Percentiles rank a stretch among this genome's conserved stretches.
These are phyloP conservation scores for Mucor lusitanicus DNA, from an alignment of 371 early-diverging fungal species.

Conservation along the genomic window DNA sequence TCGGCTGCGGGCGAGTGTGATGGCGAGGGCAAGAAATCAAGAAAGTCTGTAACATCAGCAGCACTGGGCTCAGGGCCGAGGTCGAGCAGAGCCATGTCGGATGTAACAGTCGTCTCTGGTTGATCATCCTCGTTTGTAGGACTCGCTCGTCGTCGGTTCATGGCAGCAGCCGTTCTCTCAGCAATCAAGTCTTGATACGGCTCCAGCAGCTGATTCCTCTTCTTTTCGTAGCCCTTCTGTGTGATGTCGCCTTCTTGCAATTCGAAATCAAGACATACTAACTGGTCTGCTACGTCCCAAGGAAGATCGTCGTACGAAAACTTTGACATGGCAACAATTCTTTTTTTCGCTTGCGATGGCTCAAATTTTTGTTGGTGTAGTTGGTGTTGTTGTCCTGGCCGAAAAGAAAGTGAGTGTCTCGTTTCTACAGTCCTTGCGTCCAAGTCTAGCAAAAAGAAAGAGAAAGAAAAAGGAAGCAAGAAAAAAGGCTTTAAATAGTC, in stretches of 20 bases:
- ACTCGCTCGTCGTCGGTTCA: neutral
- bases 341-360: neutral
- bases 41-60: conserved; percentile 49
- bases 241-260: conserved; percentile 70
- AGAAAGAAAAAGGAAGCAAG: neutral
- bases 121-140: neutral
- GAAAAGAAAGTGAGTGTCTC: neutral
- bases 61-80: conserved; percentile 51
- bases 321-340: conserved; percentile 18
- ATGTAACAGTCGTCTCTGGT: neutral
- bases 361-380: neutral
- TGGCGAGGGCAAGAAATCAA: conserved; percentile 52
- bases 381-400: neutral
- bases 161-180: neutral
- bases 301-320: conserved; percentile 43
- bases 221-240: conserved; percentile 70
- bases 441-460: too few species aligned
- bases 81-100: conserved; percentile 8
- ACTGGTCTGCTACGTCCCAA: conserved; percentile 42
- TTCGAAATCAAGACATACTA: conserved; percentile 57
- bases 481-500: neutral
- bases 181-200: conserved; percentile 7
- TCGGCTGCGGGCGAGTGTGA: conserved; percentile 37
- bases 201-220: conserved; percentile 38
- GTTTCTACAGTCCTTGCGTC: neutral